A percentile compares a stretch with the other conserved stretches of the same genome.
These are phyloP conservation scores for Pontederia crassipes DNA, from an alignment of 176 grass and related monocot genomes.

Conservation along the genomic window DNA sequence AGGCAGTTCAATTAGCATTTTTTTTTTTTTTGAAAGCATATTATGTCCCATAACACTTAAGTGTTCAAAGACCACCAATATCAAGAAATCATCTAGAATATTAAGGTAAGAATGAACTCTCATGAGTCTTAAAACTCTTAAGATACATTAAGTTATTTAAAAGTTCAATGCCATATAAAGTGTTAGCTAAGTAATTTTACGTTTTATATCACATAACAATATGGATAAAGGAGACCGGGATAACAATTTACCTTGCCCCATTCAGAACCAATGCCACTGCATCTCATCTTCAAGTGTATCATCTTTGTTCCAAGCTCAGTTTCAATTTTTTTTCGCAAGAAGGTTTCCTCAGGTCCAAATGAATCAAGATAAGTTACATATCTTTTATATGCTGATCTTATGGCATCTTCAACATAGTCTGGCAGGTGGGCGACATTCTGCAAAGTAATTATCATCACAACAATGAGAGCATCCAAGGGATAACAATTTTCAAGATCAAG, in stretches of 20 bases:
- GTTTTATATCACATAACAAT: background rate
- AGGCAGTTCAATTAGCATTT: no score
- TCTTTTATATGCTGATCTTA: slow-evolving; percentile 65
- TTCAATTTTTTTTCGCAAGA: slow-evolving; percentile 84
- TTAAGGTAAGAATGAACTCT: no score
- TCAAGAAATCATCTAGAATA: no score
- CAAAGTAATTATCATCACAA: slow-evolving; percentile 24
- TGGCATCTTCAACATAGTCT: slow-evolving; percentile 75
- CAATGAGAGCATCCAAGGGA: slow-evolving; percentile 5
- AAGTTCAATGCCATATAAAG: no score
- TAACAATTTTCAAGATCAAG: no score
- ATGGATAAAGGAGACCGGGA: background rate
- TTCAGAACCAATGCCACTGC: slow-evolving; percentile 79
- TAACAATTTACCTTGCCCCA: slow-evolving; percentile 64
- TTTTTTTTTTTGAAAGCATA: no score
- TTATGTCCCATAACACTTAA: no score
- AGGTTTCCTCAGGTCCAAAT: slow-evolving; percentile 58
- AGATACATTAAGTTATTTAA: no score
- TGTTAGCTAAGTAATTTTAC: background rate
- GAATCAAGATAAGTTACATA: slow-evolving; percentile 82
- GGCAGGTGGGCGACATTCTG: slow-evolving; percentile 78
- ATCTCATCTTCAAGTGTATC: slow-evolving; percentile 99
- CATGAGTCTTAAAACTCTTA: no score
- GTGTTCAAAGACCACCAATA: no score
- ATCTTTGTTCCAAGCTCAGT: slow-evolving; percentile 90